Conservation (phyloP, 805 yeast species). For the Saturnispora besseyi region DNA sequence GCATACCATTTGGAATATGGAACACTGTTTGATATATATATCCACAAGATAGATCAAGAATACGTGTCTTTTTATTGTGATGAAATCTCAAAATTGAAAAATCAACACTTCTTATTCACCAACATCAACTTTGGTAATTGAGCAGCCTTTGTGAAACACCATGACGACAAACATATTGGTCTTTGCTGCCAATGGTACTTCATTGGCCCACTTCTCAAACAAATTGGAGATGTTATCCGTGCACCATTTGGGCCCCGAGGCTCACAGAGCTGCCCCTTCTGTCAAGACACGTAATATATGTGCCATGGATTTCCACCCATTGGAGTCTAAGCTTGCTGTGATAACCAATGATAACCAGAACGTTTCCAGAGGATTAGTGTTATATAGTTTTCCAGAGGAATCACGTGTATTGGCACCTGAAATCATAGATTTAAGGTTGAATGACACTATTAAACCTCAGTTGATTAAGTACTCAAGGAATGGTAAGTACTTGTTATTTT, state of each 20-base stretch:
- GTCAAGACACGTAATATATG: not conserved
- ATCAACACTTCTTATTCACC: not conserved
- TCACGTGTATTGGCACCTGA: not conserved
- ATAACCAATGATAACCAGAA: not conserved
- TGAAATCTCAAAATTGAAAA: not conserved
- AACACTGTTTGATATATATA: not conserved
- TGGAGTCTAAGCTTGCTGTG: not conserved
- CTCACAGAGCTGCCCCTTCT: not conserved
- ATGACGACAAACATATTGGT: slow-evolving; percentile 4
- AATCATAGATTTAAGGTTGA: not conserved
- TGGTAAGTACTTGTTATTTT: slow-evolving; percentile 9
- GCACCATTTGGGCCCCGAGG: not conserved
- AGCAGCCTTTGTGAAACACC: not conserved
- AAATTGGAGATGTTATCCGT: slow-evolving; percentile 1
- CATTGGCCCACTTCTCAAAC: slow-evolving; percentile 7
- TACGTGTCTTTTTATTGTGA: slow-evolving; percentile 2
- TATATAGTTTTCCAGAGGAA: not conserved
- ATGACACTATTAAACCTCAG: slow-evolving; percentile 6
- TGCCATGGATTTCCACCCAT: slow-evolving; percentile 6
- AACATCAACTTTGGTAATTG: not conserved
- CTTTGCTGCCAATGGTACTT: not conserved
- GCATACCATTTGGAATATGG: not conserved
- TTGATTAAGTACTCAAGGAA: slow-evolving; percentile 10
- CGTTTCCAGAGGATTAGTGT: not conserved
- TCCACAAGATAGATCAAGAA: not conserved